Base-by-base conservation (phyloP, 257 asterid genomes). In the Gynochthodes officinalis region DNA sequence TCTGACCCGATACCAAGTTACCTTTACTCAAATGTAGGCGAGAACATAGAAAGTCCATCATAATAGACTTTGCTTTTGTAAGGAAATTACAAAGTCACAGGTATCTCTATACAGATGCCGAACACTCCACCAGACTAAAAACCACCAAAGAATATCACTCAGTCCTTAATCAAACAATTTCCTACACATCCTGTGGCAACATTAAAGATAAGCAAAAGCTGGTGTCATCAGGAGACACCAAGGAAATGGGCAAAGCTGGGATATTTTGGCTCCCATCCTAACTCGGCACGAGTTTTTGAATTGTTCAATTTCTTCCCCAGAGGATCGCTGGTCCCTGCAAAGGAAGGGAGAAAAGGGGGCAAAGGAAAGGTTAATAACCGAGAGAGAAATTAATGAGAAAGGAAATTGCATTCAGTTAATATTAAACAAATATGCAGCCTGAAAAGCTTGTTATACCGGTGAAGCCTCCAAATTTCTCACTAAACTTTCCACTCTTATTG, bases 221-320 rank as follows among this genome's bases (percentile, higher is more conserved):
- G 65, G 37, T 39, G 35, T 33, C n/a, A 64, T 61, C 57, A 72
- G 23, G 75, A 87, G 76, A 77, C 82, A 72, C 88, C 92, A 19
- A 93, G 94, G 81, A 93, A 93, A 72, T 85, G 84, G 16, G 90
- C 86, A 58, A 93, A 93, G 88, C 96, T 89, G 43, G 84, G 84
- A 81, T 89, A 93, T 72, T 86, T 88, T 13, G 96, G 97, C 81
- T 88, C 91, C 98, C 98, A 93, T 55, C 85, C 88, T 71, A 93
- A 73, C 64, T 91, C 92, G 27, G 89, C 82, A 11, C 94, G 89
- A 37, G 96, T 84, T 79, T 80, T 89, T 32, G 89, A 86, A 84
- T 91, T 93, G 93, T 86, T 79, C 64, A 93, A 82, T 75, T 84
- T 91, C 91, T 91, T 91, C 28, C 97, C 98, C 65, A 88, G 60